A percentile compares a stretch with the other conserved stretches of the same genome.
phyloP scores from a whole-genome alignment of 805 yeast species.

The Lachancea waltii region DNA sequence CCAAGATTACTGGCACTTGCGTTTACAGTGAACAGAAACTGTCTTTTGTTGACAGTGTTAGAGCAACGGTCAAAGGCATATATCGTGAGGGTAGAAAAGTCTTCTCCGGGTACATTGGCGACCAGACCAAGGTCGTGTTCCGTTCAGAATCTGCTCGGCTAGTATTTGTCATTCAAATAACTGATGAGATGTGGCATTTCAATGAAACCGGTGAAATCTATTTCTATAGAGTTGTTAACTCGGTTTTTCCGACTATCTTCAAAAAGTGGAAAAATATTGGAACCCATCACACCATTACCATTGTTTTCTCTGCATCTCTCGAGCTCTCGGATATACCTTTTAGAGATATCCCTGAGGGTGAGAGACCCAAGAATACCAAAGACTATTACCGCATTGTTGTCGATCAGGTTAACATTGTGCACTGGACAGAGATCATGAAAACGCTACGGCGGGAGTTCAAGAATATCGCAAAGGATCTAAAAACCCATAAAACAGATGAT shows the following conservation, averaged over 20 bases:
- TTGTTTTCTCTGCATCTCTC: constrained; percentile 77
- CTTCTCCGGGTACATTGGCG: constrained; percentile 71
- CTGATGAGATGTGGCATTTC: constrained; percentile 97
- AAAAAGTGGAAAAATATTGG: constrained; percentile 80
- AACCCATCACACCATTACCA: constrained; percentile 86
- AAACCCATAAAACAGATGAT: constrained; percentile 36
- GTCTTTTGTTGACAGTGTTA: constrained; percentile 52
- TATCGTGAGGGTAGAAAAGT: constrained; percentile 58
- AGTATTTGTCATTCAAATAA: constrained; percentile 77
- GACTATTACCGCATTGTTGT: constrained; percentile 92
- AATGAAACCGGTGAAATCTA: constrained; percentile 93
- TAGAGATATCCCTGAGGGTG: constrained; percentile 61
- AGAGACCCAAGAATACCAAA: constrained; percentile 54
- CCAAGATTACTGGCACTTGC: constrained; percentile 54
- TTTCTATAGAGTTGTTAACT: constrained; percentile 86
- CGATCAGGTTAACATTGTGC: constrained; percentile 81
- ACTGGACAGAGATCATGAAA: constrained; percentile 92
- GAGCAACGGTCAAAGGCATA: constrained; percentile 58
- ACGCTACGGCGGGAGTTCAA: constrained; percentile 79
- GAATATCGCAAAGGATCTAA: constrained; percentile 67
- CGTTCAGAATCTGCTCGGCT: constrained; percentile 87
- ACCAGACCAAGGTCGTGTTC: constrained; percentile 70
- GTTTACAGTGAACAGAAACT: constrained; percentile 61
- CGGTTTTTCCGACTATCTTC: constrained; percentile 85
- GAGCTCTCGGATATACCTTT: constrained; percentile 48